A percentile compares a stretch with the other conserved stretches of the same genome.
Conservation (phyloP, 345 rosid species). For the Noccaea caerulescens region DNA sequence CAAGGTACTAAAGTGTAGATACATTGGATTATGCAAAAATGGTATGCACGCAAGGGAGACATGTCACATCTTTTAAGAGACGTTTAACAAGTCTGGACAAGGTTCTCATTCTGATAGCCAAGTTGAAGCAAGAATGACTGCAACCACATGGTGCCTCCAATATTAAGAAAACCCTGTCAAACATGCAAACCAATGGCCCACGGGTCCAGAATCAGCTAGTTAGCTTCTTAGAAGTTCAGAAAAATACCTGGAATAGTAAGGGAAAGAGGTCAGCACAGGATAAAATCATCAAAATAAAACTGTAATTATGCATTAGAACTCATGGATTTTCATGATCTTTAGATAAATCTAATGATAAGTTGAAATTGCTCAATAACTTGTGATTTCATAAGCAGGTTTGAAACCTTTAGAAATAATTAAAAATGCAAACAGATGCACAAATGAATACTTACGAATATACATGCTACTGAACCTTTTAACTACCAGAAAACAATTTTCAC, state of each 20-base stretch:
- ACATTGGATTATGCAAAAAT: constrained; percentile 9
- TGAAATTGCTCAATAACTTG: too few relatives aligned
- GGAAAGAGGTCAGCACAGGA: constrained; percentile 57
- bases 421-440: neutral
- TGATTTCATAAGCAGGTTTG: neutral
- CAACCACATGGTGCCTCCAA: constrained; percentile 51
- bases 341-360: neutral
- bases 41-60: constrained; percentile 2
- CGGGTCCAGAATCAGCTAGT: constrained; percentile 86
- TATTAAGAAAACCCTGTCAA: constrained; percentile 72
- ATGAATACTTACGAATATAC: neutral
- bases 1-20: constrained; percentile 16
- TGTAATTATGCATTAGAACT: constrained; percentile 11
- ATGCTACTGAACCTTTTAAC: constrained; percentile 3
- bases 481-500: constrained; percentile 1
- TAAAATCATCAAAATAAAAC: constrained; percentile 9
- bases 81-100: constrained; percentile 6
- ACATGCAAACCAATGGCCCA: constrained; percentile 93
- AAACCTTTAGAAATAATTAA: neutral
- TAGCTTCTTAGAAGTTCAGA: constrained; percentile 97
- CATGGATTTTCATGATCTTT: neutral
- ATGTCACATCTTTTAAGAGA: constrained; percentile 18
- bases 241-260: constrained; percentile 96
- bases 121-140: constrained; percentile 45
- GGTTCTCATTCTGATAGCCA: constrained; percentile 39